These are phyloP conservation scores for Cystobasidium tubakii DNA, from an alignment of 768 basidiomycete species.

Conservation along the genomic window DNA sequence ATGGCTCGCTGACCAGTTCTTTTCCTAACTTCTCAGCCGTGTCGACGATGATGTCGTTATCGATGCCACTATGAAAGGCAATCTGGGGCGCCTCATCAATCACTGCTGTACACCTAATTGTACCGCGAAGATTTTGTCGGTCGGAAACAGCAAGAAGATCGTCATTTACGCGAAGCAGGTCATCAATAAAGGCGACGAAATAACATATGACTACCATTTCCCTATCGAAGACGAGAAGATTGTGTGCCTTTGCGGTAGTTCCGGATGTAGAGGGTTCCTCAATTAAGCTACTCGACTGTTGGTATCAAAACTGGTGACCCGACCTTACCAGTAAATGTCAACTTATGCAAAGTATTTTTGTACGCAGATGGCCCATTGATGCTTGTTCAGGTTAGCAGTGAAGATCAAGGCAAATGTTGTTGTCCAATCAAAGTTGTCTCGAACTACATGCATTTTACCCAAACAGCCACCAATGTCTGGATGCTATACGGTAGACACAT, in stretches of 20 bases:
- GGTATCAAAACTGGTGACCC: too few relatives aligned
- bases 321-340: too few relatives aligned
- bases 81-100: conserved; percentile 95
- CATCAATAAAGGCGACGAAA: conserved; percentile 93
- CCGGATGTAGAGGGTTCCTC: conserved; percentile 88
- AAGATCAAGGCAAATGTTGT: too few relatives aligned
- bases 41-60: conserved; percentile 97
- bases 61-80: conserved; percentile 98
- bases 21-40: conserved; percentile 50
- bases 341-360: too few relatives aligned
- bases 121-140: conserved; percentile 55
- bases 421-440: too few relatives aligned
- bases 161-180: conserved; percentile 98
- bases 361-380: too few relatives aligned
- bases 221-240: conserved; percentile 93
- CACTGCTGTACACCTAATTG: conserved; percentile 87
- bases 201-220: conserved; percentile 99
- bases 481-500: too few relatives aligned
- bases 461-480: too few relatives aligned
- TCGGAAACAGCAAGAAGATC: conserved; percentile 60
- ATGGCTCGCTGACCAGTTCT: not conserved
- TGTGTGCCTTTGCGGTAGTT: conserved; percentile 81
- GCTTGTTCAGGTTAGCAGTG: too few relatives aligned
- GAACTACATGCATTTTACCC: not conserved
- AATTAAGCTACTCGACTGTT: conserved; percentile 65